Conservation (phyloP, 2,329 filamentous ascomycete species). For the Dendrostoma leiphaemia region DNA sequence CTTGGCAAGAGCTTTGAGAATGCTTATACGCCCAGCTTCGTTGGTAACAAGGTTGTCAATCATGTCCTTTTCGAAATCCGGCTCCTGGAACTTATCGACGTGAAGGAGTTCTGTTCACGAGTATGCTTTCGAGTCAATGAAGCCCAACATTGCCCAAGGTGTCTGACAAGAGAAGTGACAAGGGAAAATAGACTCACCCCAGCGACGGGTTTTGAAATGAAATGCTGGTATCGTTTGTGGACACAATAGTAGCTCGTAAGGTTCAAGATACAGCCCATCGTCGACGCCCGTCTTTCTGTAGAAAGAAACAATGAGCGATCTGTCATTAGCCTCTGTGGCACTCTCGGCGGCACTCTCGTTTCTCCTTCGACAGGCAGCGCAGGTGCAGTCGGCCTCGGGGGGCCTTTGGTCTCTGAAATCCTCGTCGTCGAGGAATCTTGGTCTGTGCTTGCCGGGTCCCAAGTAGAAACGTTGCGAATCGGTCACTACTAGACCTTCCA, state of each 20-base stretch:
- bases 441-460: neutral
- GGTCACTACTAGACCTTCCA: conserved; percentile 20
- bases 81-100: conserved; percentile 23
- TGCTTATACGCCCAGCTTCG: conserved; percentile 19
- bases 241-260: too few relatives aligned
- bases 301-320: neutral
- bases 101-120: too few relatives aligned
- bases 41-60: conserved; percentile 32
- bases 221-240: too few relatives aligned
- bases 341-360: neutral
- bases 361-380: neutral
- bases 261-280: too few relatives aligned
- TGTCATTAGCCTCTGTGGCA: too few relatives aligned
- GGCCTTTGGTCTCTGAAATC: neutral
- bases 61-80: conserved; percentile 27
- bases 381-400: conserved; percentile 5
- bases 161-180: too few relatives aligned
- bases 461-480: conserved; percentile 8
- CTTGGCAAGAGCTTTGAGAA: conserved; percentile 28
- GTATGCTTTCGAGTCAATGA: too few relatives aligned
- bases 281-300: neutral
- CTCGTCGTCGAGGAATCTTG: neutral
- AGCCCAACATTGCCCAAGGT: too few relatives aligned
- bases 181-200: too few relatives aligned
- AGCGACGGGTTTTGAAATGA: too few relatives aligned